Evolutionary conservation across 139 green algal genomes (phyloP), one percentile per base, ranked within the genome.

Genomic region (Axilococcus clingmanii): DNA sequence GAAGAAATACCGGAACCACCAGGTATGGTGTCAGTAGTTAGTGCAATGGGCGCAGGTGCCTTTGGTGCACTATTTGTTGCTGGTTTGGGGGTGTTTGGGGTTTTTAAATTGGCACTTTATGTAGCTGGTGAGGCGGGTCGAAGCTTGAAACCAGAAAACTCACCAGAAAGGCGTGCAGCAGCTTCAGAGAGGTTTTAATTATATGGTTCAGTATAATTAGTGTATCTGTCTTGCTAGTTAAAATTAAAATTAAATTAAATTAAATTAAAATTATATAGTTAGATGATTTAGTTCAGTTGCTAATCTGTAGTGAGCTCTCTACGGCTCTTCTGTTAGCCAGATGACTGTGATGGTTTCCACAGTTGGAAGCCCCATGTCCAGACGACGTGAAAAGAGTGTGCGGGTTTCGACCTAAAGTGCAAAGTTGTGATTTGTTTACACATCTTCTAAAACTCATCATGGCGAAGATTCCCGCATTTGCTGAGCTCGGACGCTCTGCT

Each of bases 51-150:
- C 30, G 66, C 58, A 15, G 69, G 69, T 51, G n/a, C n/a, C n/a
- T n/a, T n/a, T n/a, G 69, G 69, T 34, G 69, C 69, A 0, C 66
- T 78, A 20, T 30, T 55, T 19, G 48, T 78, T 16, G 69, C 69
- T 28, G 69, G 55, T 12, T 40, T 78, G 5, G 69, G 69, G 2
- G 69, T 78, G 2, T 77, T 43, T 46, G 69, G 48, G 14, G 69
- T 78, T 12, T 78, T 77, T 42, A 56, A 78, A 24, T 77, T 78
- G 66, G 55, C 69, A 5, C 49, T 71, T 25, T 71, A 32, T 20
- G 59, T 78, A 14, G 66, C 69, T n/a, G 55, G 55, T 2, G 35
- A 59, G 6, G 61, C 65, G 4, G 69, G 69, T 2, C 48, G 54
- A 27, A 63, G 28, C 12, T 11, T 66, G 12, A 27, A 30, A 27